Conservation (phyloP, 2,329 filamentous ascomycete species). For the Arthrobotrys iridis region DNA sequence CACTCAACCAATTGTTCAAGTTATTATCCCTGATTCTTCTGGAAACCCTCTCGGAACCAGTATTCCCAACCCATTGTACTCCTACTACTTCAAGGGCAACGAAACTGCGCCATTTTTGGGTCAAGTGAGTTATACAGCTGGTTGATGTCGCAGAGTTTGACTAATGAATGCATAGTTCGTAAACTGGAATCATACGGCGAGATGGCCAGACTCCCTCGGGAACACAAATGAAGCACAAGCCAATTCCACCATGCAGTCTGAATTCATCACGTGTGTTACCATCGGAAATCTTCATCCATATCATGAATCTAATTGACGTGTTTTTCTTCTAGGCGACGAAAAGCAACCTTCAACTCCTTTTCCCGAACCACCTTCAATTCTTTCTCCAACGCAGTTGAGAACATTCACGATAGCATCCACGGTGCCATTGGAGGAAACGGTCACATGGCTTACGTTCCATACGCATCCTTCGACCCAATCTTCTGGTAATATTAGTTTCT, state of each 20-base stretch:
- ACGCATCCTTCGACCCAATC: slow-evolving; percentile 70
- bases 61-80: slow-evolving; percentile 9
- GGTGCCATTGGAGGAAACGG: slow-evolving; percentile 5
- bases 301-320: no score
- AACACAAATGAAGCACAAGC: no score
- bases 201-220: no score
- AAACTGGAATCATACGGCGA: no score
- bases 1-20: slow-evolving; percentile 24
- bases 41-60: neutral
- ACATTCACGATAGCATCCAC: slow-evolving; percentile 17
- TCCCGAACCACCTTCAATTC: slow-evolving; percentile 55
- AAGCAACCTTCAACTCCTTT: no score
- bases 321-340: no score
- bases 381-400: neutral
- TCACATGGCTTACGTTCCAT: slow-evolving; percentile 70
- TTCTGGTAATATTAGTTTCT: slow-evolving; percentile 55
- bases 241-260: no score
- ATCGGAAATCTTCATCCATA: no score
- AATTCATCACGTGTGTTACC: no score
- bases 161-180: no score
- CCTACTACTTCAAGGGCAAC: neutral
- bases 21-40: slow-evolving; percentile 43
- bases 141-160: no score
- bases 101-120: neutral
- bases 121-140: no score